Base-by-base conservation (phyloP, 2,329 filamentous ascomycete species). In the Pseudofabraea citricarpa region DNA sequence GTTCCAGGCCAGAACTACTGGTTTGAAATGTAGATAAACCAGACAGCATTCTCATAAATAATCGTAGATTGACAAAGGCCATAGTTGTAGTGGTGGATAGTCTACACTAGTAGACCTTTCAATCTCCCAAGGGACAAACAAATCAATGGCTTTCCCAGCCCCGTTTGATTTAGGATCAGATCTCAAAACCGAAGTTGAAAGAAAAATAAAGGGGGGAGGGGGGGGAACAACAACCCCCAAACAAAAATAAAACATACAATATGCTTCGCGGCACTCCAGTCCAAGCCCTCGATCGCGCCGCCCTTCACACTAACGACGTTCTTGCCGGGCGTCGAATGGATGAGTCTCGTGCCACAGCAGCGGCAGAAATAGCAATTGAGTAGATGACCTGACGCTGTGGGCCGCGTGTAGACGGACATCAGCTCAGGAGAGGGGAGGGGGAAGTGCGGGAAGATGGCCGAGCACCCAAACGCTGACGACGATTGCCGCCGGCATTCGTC, bases 371-470 rank as follows among this genome's bases (percentile, higher is more conserved):
- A 81, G 56, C 77, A 85, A 50, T 81, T 73, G 35, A 85, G 63
- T 0, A 65, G 71, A 20, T 77, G 67, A 1, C 81, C 81, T 2
- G 72, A 74, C 6, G 71, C 62, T 2, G 79, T 83, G 15, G 71
- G 68, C 40, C 82, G 77, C 77, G 66, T 68, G 51, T 81, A 81
- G 50, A 73, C 75, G 45, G 72, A 73, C 51, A 82, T 55, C 36
- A 69, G 48, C 18, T 72, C 68, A 13, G 59, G 64, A 6, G 63
- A 49, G 0, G 80, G 77, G 21, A 86, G 64, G 8, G 68, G 59
- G 47, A 87, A 87, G n/a, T 69, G 69, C 1, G 82, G 83, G 54
- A 85, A 87, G 47, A 85, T 84, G 52, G 83, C 83, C 26, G 79
- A 82, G 23, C 81, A 77, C 21, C 82, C 83, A 62, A 83, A 86